Conservation (phyloP, 2,329 filamentous ascomycete genomes). For the Xylaria sp. region DNA sequence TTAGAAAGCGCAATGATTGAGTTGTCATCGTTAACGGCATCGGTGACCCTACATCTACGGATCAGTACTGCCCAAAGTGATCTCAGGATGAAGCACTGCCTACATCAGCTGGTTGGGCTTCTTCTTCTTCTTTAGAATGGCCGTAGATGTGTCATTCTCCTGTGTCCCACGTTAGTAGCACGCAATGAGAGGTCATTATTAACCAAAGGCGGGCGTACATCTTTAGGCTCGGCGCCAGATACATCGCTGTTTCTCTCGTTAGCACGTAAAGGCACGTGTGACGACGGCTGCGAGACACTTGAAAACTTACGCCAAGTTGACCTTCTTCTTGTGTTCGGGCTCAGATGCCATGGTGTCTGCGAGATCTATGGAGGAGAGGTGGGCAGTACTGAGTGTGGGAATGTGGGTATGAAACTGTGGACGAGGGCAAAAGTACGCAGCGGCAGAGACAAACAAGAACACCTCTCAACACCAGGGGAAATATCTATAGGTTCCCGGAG, state of each 20-base stretch:
- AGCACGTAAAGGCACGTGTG: conserved; percentile 47
- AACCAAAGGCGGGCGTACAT: conserved; percentile 68
- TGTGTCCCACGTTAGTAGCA: conserved; percentile 53
- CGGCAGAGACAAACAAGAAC: conserved; percentile 4
- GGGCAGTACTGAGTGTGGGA: conserved; percentile 9
- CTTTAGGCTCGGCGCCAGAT: conserved; percentile 87
- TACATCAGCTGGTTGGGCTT: conserved; percentile 99
- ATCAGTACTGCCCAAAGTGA: conserved; percentile 30
- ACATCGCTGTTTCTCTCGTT: conserved; percentile 73
- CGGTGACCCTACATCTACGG: conserved; percentile 79
- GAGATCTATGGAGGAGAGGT: conserved; percentile 30
- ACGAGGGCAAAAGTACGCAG: not conserved
- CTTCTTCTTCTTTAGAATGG: conserved; percentile 99
- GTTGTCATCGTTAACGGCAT: conserved; percentile 99
- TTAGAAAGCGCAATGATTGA: conserved; percentile 98
- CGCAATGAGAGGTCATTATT: conserved; percentile 34
- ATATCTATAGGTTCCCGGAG: conserved; percentile 18
- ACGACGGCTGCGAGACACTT: conserved; percentile 7
- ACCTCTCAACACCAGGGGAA: conserved; percentile 4
- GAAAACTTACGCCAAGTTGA: conserved; percentile 78
- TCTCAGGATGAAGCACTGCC: not conserved
- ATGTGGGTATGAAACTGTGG: not conserved
- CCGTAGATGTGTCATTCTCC: conserved; percentile 92
- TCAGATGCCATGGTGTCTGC: conserved; percentile 75
- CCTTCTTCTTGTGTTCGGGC: conserved; percentile 82